Base-by-base conservation (phyloP, 139 green algal species). In the Tetradesmus lagerheimii region DNA sequence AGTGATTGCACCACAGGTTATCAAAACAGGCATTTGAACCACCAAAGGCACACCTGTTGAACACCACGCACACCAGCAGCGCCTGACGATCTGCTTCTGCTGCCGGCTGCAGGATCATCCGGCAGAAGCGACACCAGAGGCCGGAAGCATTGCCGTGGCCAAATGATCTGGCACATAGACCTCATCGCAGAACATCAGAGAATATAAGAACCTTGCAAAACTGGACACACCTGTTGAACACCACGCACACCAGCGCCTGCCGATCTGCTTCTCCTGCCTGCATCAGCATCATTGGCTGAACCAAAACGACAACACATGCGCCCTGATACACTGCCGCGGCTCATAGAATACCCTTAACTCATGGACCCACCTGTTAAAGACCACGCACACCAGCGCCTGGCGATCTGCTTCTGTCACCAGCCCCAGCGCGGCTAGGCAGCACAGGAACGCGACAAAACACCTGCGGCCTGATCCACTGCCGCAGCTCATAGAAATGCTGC, bases 391-490 rank as follows among this genome's bases (percentile, higher is more conserved):
- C 57, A 96, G 64, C 9, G 90, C 91, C 66, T 92, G 38, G 31
- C 81, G 90, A 89, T 96, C 93, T 12, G 50, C 91, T 27, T 90
- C 80, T 29, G 27, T 83, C 18, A 99, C 66, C 74, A 98, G 87
- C 29, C 97, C 98, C 62, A 98, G 90, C 89, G 90, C 92, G 0
- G 96, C 94, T 67, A 99, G 93, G 95, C 97, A 99, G 90, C 95
- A 98, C 64, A 99, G 93, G 75, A 99, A 93, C 31, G 95, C 96
- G 11, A 66, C 93, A 89, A 99, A 99, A 1, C 39, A 83, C 41
- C 2, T 83, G 71, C 38, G n/a, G n/a, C 97, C 97, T 2, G 98
- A 80, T 45, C 27, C 29, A 41, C 29, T 6, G 74, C 74, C 20
- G 34, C 20, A 43, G 31, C 15, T 9, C 34, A 80, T n/a, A 29